Base-by-base conservation (phyloP, 352 stramenopile species). In the Pythium pyrilobum region DNA sequence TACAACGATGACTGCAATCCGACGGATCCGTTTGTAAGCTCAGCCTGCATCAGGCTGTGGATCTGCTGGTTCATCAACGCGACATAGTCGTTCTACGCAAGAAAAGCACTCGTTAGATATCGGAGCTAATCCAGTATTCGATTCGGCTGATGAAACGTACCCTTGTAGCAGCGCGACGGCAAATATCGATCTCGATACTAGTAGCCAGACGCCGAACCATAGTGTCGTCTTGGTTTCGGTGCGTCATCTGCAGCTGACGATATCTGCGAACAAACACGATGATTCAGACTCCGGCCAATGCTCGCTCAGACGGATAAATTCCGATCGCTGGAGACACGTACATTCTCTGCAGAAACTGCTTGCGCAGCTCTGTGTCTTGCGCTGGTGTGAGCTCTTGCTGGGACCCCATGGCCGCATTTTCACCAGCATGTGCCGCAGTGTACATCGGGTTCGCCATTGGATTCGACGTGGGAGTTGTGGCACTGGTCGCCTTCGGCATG, bases 111-210 rank as follows among this genome's bases (percentile, higher is more conserved):
- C 16, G 12, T 3, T 41, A 13, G 6, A 32, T 38, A 16, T 37
- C 11, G 45, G n/a, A 20, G 5, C n/a, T 5, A n/a, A 11, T 40
- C 29, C 1, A n/a, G 18, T 28, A 40, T 15, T 16, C n/a, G 25
- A 21, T 25, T 23, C 1, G 28, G 5, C 6, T 23, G 40, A 41
- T 21, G 33, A 10, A 32, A 59, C 52, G 11, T 69, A 89, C 81
- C 54, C 66, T 47, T 3, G 60, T 76, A 0, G 63, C 20, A 0
- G 66, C 43, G 52, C 78, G 75, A 23, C 69, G 64, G 31, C 76
- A 91, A 11, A 77, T 66, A 31, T 85, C 73, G 67, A 88, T 82
- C 68, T 92, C 81, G 15, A 89, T 46, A 21, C 70, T 81, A 4
- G 72, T 87, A 7, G 81, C 81, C n/a, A 85, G 52, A 21, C 82